Base-by-base conservation (phyloP, 768 basidiomycete genomes). In the Hypholoma sublateritium region DNA sequence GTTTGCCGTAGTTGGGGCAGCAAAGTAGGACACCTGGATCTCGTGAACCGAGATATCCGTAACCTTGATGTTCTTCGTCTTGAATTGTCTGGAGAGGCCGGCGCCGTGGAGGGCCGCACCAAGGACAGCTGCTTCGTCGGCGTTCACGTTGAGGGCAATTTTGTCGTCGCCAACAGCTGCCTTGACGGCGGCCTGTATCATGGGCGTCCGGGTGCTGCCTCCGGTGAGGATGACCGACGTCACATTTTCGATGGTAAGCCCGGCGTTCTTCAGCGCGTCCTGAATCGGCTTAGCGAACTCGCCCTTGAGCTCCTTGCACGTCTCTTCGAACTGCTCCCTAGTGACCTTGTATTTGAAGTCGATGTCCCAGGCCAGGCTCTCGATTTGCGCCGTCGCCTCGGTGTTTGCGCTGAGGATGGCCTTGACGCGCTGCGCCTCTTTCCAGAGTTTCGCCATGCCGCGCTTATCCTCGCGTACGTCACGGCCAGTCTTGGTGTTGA, bases 91-190 rank as follows among this genome's bases (percentile, higher is more conserved):
- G 62, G 89, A 93, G 24, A 95, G 80, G 21, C 85, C 80, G 3
- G 97, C 96, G 14, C 95, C 97, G 59, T 96, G 87, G 48, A 97
- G 86, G 1, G 91, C 96, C 21, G 96, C 95, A 42, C 64, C 94
- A 43, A 99, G 82, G 17, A 98, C 96, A 22, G 90, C 91, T 0
- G 94, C 92, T 74, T 99, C 97, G 68, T 98, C 97, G 0, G 96
- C 89, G 69, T 99, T 98, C 59, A 99, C 92, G 63, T 98, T 98
- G 67, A 88, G 80, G 5, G 96, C 93, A 56, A 98, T 89, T 72
- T 91, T 93, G 51, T 87, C 83, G 46, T 89, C 86, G 68, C 93
- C 93, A 53, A 95, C 89, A 25, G 85, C 80, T 4, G 78, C 77
- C 65, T 83, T 86, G 55, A 99, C 77, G 8, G 92, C 91, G 16